Evolutionary conservation across 2,329 filamentous ascomycete genomes (phyloP).

Genomic region (Colletotrichum sp.): DNA sequence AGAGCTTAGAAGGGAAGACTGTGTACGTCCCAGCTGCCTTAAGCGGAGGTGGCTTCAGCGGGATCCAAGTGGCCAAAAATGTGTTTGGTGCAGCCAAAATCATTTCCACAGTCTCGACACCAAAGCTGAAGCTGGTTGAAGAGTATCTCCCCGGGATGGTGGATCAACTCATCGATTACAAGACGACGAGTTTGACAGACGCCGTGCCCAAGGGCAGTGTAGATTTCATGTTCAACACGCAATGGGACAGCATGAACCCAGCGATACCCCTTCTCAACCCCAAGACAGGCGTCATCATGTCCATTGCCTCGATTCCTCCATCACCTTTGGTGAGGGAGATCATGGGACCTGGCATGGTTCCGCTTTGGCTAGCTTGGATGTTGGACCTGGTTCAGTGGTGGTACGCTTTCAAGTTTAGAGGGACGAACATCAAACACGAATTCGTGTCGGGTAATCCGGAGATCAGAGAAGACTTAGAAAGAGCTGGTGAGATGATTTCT

Average conservation of each 20-base stretch:
- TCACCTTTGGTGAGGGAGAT: slow-evolving; percentile 31
- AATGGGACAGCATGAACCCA: slow-evolving; percentile 39
- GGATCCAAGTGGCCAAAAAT: slow-evolving; percentile 55
- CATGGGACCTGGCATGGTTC: slow-evolving; percentile 34
- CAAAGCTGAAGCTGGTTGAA: slow-evolving; percentile 52
- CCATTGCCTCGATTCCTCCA: slow-evolving; percentile 43
- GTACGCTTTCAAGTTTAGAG: slow-evolving; percentile 46
- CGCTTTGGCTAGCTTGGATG: slow-evolving; percentile 42
- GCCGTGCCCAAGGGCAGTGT: slow-evolving; percentile 46
- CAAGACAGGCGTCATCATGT: slow-evolving; percentile 42
- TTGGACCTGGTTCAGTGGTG: slow-evolving; percentile 41
- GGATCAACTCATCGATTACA: slow-evolving; percentile 59
- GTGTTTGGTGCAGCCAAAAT: slow-evolving; percentile 51
- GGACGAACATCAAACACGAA: slow-evolving; percentile 48
- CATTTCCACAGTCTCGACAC: slow-evolving; percentile 57
- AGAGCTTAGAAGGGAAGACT: slow-evolving; percentile 51
- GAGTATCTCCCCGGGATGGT: slow-evolving; percentile 46
- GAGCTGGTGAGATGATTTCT: slow-evolving; percentile 43
- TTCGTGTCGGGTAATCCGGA: slow-evolving; percentile 50
- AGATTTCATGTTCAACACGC: slow-evolving; percentile 57
- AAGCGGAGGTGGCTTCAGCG: slow-evolving; percentile 50
- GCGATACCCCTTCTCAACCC: slow-evolving; percentile 45
- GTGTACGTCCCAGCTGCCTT: slow-evolving; percentile 57
- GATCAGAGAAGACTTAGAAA: slow-evolving; percentile 46
- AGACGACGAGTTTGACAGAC: slow-evolving; percentile 39